Evolutionary conservation across 805 yeast genomes (phyloP).

Genomic region (Candida dajiaensis): DNA sequence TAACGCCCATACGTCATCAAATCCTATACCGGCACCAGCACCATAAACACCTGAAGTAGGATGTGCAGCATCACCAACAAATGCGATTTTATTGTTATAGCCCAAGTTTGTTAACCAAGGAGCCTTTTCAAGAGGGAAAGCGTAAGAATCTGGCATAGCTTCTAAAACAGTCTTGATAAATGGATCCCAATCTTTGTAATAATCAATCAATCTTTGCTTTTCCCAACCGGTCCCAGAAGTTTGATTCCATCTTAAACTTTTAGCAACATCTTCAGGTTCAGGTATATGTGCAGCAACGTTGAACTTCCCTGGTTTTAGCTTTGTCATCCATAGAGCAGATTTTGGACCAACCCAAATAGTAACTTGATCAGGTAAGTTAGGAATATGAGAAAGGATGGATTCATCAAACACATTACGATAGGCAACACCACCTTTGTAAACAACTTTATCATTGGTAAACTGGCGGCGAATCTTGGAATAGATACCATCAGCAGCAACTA

Average conservation of each 20-base stretch:
- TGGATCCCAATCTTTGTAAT: conserved; percentile 14
- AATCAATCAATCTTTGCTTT: conserved; percentile 8
- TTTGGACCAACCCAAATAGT: conserved; percentile 10
- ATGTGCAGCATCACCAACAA: conserved; percentile 15
- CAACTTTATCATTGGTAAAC: conserved; percentile 9
- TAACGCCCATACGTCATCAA: conserved; percentile 14
- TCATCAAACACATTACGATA: conserved; percentile 13
- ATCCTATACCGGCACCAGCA: conserved; percentile 14
- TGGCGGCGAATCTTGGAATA: conserved; percentile 14
- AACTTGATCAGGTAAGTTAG: conserved; percentile 8
- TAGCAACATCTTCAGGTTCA: conserved; percentile 8
- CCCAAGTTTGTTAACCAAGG: conserved; percentile 11
- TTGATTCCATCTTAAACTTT: conserved; percentile 9
- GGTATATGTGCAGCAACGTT: conserved; percentile 13
- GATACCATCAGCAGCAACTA: conserved; percentile 14
- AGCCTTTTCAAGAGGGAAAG: conserved; percentile 13
- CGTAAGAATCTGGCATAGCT: conserved; percentile 12
- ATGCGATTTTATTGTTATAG: conserved; percentile 5
- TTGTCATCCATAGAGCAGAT: conserved; percentile 11
- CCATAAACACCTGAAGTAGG: conserved; percentile 16
- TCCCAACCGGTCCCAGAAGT: conserved; percentile 9
- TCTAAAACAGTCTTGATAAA: conserved; percentile 7
- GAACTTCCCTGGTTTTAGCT: conserved; percentile 7
- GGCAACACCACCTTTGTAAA: conserved; percentile 12
- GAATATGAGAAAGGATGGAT: conserved; percentile 4